Percentiles rank a stretch among this genome's conserved stretches.
These are phyloP conservation scores for Salicornia ramosissima DNA, from an alignment of 148 eudicot species.

Conservation along the genomic window DNA sequence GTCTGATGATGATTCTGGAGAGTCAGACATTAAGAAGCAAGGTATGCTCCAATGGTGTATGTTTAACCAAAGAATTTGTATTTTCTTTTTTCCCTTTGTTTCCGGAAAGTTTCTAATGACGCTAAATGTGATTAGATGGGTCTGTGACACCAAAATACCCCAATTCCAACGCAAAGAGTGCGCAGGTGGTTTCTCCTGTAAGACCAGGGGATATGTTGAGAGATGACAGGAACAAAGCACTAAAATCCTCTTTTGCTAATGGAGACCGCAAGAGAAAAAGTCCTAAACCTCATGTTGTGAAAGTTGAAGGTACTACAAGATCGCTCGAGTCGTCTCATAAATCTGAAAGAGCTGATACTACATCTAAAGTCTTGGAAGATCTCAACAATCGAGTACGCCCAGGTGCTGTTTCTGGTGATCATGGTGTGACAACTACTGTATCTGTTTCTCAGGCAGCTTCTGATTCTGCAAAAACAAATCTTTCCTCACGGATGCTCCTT, in stretches of 20 bases:
- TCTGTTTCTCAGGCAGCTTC: conserved; percentile 31
- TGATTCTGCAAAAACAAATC: conserved; percentile 37
- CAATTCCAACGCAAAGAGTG: conserved; percentile 30
- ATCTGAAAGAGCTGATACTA: conserved; percentile 34
- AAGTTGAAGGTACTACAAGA: conserved; percentile 38
- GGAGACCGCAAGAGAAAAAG: conserved; percentile 33
- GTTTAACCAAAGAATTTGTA: background rate
- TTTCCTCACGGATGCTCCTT: conserved; percentile 32
- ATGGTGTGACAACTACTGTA: conserved; percentile 29
- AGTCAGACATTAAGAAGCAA: conserved; percentile 40
- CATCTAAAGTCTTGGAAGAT: conserved; percentile 31
- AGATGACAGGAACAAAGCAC: conserved; percentile 24
- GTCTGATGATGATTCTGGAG: conserved; percentile 71
- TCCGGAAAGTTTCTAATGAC: conserved; percentile 18
- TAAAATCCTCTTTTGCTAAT: conserved; percentile 21
- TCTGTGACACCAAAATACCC: conserved; percentile 33
- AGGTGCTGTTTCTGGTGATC: conserved; percentile 27
- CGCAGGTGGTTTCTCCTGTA: conserved; percentile 32
- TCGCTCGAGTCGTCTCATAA: conserved; percentile 24
- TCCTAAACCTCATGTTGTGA: conserved; percentile 30
- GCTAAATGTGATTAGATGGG: conserved; percentile 39
- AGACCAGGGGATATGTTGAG: conserved; percentile 32
- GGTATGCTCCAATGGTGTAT: conserved; percentile 39
- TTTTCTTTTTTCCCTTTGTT: no score
- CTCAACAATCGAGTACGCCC: conserved; percentile 38